A percentile compares a stretch with the other conserved stretches of the same genome.
Conservation (phyloP, 1,139 yeast genomes). For the Eremothecium coryli region DNA sequence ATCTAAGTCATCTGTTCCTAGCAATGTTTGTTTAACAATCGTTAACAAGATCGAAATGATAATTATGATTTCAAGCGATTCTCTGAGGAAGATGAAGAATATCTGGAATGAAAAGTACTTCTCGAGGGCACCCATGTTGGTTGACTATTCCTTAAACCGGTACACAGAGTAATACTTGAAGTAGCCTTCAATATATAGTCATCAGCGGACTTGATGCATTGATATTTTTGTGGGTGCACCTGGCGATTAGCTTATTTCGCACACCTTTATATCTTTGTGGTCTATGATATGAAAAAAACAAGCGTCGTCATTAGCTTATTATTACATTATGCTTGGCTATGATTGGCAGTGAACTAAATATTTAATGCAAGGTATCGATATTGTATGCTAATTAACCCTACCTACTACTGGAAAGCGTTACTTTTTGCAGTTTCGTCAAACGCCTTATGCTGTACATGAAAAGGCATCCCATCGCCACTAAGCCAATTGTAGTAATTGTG, state of each 20-base stretch:
- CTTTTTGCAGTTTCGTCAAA: conserved; percentile 35
- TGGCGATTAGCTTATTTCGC: no score
- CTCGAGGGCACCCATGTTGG: conserved; percentile 19
- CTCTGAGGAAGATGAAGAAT: conserved; percentile 84
- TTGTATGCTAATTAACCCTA: no score
- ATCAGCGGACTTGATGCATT: no score
- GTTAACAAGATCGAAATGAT: conserved; percentile 85
- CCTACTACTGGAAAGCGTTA: conserved; percentile 3
- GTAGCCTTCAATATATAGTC: no score
- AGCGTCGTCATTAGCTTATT: no score
- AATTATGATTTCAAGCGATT: conserved; percentile 80
- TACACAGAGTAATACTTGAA: background rate
- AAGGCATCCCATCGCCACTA: conserved; percentile 22
- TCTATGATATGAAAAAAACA: no score
- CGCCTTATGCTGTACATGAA: conserved; percentile 35
- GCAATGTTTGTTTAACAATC: conserved; percentile 62
- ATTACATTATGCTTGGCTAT: no score
- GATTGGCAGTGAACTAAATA: no score
- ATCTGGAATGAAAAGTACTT: conserved; percentile 37
- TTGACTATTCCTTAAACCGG: background rate
- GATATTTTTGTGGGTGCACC: background rate
- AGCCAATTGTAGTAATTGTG: conserved; percentile 29
- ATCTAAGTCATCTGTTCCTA: conserved; percentile 11
- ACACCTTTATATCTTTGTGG: no score
- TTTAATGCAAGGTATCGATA: no score